Percentiles rank a stretch among this genome's conserved stretches.
Conservation (phyloP, 2,329 filamentous ascomycete species). For the Alternaria gaisen region DNA sequence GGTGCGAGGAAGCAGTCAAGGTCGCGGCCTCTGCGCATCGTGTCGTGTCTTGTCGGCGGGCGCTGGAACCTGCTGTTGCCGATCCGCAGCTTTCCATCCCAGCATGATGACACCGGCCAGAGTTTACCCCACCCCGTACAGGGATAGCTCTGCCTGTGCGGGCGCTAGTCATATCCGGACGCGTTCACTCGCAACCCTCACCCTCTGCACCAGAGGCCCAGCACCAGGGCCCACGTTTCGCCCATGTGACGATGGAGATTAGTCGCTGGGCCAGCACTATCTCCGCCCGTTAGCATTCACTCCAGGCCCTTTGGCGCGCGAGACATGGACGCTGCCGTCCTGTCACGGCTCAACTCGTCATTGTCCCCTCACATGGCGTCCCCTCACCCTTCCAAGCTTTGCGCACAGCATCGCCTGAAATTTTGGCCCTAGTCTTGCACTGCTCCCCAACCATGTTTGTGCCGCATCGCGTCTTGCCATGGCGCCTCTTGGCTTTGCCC, state of each 20-base stretch:
- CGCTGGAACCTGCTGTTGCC: constrained; percentile 22
- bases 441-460: constrained; percentile 26
- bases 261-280: constrained; percentile 2
- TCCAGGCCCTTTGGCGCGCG: neutral
- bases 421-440: constrained; percentile 8
- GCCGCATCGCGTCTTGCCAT: constrained; percentile 35
- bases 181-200: constrained; percentile 19
- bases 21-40: constrained; percentile 18
- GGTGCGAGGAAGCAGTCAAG: constrained; percentile 5
- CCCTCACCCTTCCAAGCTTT: constrained; percentile 10
- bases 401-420: constrained; percentile 19
- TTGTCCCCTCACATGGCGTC: constrained; percentile 24
- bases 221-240: no score
- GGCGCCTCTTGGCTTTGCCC: constrained; percentile 27
- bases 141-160: constrained; percentile 10
- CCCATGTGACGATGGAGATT: constrained; percentile 26
- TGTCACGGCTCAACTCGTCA: constrained; percentile 9
- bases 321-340: neutral
- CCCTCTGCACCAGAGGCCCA: neutral
- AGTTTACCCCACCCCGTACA: constrained; percentile 16
- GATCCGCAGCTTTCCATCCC: constrained; percentile 26
- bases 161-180: constrained; percentile 17
- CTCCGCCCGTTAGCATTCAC: constrained; percentile 20
- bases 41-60: neutral
- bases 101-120: constrained; percentile 20